These are phyloP conservation scores for Annulohypoxylon bovei DNA, from an alignment of 495 filamentous ascomycete species.

Conservation along the genomic window DNA sequence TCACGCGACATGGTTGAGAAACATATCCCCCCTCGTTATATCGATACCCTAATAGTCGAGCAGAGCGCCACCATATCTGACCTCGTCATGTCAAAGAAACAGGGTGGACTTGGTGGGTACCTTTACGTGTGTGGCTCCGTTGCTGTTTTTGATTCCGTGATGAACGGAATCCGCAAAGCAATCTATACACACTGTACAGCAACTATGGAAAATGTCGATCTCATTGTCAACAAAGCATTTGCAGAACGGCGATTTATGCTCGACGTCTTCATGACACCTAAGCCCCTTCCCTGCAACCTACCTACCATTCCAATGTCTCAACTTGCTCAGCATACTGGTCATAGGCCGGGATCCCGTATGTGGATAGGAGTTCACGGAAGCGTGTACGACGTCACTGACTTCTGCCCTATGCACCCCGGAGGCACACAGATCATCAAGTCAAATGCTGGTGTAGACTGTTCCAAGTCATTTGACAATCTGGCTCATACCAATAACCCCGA, in stretches of 20 bases:
- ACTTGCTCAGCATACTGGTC: conserved; percentile 59
- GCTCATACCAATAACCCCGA: conserved; percentile 64
- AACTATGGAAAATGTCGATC: conserved; percentile 57
- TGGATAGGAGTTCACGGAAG: conserved; percentile 63
- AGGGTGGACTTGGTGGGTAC: conserved; percentile 61
- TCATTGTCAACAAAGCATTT: conserved; percentile 60
- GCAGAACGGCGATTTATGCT: conserved; percentile 64
- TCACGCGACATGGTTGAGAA: conserved; percentile 55
- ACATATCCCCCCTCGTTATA: conserved; percentile 61
- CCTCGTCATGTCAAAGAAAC: conserved; percentile 63
- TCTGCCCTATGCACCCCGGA: conserved; percentile 60
- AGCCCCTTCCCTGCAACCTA: conserved; percentile 58
- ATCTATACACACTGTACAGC: conserved; percentile 61
- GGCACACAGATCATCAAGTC: conserved; percentile 62
- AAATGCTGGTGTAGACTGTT: conserved; percentile 63
- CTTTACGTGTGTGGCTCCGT: conserved; percentile 64
- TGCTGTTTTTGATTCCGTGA: conserved; percentile 63
- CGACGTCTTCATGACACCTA: conserved; percentile 65
- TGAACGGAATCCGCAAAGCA: conserved; percentile 60
- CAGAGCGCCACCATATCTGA: conserved; percentile 59
- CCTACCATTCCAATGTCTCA: conserved; percentile 59
- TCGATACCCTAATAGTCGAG: conserved; percentile 60
- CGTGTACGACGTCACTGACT: conserved; percentile 62
- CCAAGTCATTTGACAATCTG: conserved; percentile 61
- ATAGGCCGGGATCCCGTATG: conserved; percentile 57